These are phyloP conservation scores for Mortierella sp. DNA, from an alignment of 371 early-diverging fungal genomes.

Conservation along the genomic window DNA sequence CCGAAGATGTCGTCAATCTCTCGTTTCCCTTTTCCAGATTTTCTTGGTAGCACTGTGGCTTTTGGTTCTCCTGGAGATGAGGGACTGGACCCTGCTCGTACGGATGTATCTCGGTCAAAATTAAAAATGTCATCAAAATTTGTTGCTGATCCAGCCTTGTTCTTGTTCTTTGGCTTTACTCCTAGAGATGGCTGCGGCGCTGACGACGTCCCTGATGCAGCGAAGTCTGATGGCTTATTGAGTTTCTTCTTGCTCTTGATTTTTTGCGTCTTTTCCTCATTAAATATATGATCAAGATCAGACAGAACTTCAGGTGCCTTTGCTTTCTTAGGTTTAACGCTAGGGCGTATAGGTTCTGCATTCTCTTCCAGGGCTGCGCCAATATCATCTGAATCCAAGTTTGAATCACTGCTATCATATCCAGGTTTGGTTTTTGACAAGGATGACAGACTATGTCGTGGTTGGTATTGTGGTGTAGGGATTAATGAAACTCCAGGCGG, in stretches of 20 bases:
- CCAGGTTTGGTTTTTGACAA: conserved; percentile 1
- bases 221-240: neutral
- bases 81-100: neutral
- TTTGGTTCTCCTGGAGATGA: neutral
- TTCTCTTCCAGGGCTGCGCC: conserved; percentile 10
- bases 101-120: conserved; percentile 4
- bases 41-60: neutral
- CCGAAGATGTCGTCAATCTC: conserved; percentile 34
- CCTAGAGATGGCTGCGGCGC: neutral
- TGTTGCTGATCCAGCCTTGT: conserved; percentile 5
- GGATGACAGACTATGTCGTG: neutral
- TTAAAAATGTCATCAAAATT: conserved; percentile 45
- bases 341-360: neutral
- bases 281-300: conserved; percentile 20
- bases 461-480: neutral
- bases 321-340: neutral
- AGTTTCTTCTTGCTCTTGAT: conserved; percentile 17
- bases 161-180: conserved; percentile 7
- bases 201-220: neutral
- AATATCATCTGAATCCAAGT: conserved; percentile 1
- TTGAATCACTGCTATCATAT: neutral
- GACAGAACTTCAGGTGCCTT: conserved; percentile 4
- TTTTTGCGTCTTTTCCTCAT: conserved; percentile 4
- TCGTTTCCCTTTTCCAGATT: conserved; percentile 15
- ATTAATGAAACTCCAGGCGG: neutral